A percentile compares a stretch with the other conserved stretches of the same genome.
These are phyloP conservation scores for Vanderwaltozyma verrucispora DNA, from an alignment of 805 yeast genomes.

Conservation along the genomic window DNA sequence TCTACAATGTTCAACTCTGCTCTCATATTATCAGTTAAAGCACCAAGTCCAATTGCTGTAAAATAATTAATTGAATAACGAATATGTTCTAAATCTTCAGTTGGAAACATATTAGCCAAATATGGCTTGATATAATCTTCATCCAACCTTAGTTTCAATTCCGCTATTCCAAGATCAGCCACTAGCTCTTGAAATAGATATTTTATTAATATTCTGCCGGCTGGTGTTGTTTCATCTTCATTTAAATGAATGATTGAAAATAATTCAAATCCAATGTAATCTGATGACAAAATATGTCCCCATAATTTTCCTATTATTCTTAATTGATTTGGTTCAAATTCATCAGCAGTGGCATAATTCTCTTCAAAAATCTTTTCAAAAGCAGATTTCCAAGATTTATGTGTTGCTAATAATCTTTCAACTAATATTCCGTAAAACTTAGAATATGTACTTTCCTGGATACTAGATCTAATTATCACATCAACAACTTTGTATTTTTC, in stretches of 20 bases:
- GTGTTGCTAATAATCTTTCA: slow-evolving; percentile 47
- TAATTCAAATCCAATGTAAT: slow-evolving; percentile 53
- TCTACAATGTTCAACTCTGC: slow-evolving; percentile 32
- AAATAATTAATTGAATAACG: slow-evolving; percentile 82
- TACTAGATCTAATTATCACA: slow-evolving; percentile 68
- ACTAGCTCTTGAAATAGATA: slow-evolving; percentile 70
- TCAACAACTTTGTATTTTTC: slow-evolving; percentile 50
- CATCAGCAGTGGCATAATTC: slow-evolving; percentile 49
- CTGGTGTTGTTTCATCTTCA: slow-evolving; percentile 66
- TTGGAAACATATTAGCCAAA: slow-evolving; percentile 57
- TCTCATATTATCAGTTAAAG: slow-evolving; percentile 76
- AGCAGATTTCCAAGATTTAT: slow-evolving; percentile 44
- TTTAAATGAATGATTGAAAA: slow-evolving; percentile 49
- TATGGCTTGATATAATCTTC: slow-evolving; percentile 43
- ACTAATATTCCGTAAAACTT: slow-evolving; percentile 75
- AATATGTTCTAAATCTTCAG: slow-evolving; percentile 38
- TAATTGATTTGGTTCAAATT: slow-evolving; percentile 60
- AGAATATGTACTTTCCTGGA: slow-evolving; percentile 79
- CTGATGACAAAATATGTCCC: slow-evolving; percentile 73
- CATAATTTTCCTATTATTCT: slow-evolving; percentile 75
- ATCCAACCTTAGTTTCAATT: slow-evolving; percentile 38
- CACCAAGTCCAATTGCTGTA: slow-evolving; percentile 86
- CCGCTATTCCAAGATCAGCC: slow-evolving; percentile 58
- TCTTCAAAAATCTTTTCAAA: slow-evolving; percentile 45
- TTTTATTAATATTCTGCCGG: slow-evolving; percentile 70